A percentile compares a stretch with the other conserved stretches of the same genome.
Conservation (phyloP, 257 asterid species). For the Orobanche coerulescens region DNA sequence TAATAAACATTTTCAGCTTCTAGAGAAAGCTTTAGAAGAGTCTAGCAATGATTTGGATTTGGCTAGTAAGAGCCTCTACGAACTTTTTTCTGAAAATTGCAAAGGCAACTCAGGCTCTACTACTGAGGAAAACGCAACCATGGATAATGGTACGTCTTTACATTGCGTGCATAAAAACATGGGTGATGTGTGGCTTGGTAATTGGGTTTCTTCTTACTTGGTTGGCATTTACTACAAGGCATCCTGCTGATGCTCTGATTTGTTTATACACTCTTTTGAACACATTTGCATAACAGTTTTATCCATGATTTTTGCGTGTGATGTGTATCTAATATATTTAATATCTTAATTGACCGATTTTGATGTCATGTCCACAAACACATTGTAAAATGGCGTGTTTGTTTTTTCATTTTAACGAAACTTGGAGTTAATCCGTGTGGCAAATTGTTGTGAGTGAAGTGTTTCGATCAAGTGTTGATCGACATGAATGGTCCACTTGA, state of each 20-base stretch:
- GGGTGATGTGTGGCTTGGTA: no score
- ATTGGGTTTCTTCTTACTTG: no score
- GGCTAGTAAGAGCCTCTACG: constrained; percentile 46
- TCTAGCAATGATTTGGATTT: constrained; percentile 46
- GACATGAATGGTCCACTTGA: not conserved
- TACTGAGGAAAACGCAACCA: constrained; percentile 28
- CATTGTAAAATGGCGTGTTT: not conserved
- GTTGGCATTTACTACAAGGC: no score
- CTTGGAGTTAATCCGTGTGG: no score
- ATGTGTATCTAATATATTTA: not conserved
- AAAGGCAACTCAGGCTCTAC: constrained; percentile 29
- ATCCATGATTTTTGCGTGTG: not conserved
- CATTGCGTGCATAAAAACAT: not conserved
- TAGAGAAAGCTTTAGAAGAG: constrained; percentile 51
- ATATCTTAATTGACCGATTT: not conserved
- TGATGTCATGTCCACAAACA: not conserved
- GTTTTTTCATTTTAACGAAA: no score
- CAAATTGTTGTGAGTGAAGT: no score
- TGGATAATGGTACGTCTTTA: constrained; percentile 34
- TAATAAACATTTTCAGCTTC: constrained; percentile 36
- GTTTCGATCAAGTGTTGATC: not conserved
- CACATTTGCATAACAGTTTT: not conserved
- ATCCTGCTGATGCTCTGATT: not conserved
- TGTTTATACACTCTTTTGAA: not conserved
- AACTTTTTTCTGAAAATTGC: constrained; percentile 32